Evolutionary conservation across 495 filamentous ascomycete species (phyloP), one percentile per base, ranked within the genome.

Genomic region (Podospora comata): DNA sequence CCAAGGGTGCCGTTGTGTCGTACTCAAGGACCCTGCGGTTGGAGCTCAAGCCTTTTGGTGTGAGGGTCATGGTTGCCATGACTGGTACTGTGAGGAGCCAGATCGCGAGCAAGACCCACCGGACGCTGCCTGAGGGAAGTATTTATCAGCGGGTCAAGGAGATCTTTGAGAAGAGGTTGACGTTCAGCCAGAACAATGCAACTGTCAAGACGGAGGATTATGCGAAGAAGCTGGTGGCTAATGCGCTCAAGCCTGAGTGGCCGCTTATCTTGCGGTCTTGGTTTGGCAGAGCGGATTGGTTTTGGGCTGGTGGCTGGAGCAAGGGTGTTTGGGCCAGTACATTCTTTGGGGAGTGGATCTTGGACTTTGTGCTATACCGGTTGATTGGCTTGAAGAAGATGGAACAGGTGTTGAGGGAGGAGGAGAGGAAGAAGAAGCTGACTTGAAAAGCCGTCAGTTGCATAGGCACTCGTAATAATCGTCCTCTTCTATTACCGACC

Each of bases 61-160:
- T 88, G 56, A 84, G 79, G 68, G 86, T 84, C 71, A 83, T 85
- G 75, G 80, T 81, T 1, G 78, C 84, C 70, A 79, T 84, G 79
- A 79, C 81, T 1, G 84, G 84, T 23, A 83, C 81, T 28, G 79
- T 86, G n/a, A 78, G 71, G 44, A 80, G 78, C 62, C 79, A 82
- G 67, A 83, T 81, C 39, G 77, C 80, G 5, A 75, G 70, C 70
- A 73, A 77, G 44, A 66, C 68, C 20, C 77, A 79, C 64, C 81
- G 79, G 64, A 65, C 65, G 11, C 65, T 83, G 62, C 82, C 82
- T 0, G 67, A 70, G 39, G 71, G 72, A 32, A 82, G 80, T 62
- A 77, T 83, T 19, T 85, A 84, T 72, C 69, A 68, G 71, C 74
- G 76, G 11, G 76, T 78, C 18, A 70, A 68, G 58, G 75, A 78